A percentile compares a stretch with the other conserved stretches of the same genome.
Evolutionary conservation across 1,284 basidiomycete species (phyloP).

Genomic region (Marasmius oreades): DNA sequence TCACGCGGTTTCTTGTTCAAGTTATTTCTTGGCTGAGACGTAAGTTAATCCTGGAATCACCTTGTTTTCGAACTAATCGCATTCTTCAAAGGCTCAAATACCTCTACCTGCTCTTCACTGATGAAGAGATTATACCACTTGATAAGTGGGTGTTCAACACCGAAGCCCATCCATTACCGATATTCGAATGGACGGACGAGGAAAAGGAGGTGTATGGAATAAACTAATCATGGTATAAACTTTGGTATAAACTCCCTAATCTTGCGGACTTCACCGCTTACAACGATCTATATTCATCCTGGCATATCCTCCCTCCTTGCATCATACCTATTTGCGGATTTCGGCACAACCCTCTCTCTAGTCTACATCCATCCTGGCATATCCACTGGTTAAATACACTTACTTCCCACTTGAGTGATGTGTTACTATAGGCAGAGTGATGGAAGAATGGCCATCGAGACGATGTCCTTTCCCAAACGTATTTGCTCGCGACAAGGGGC

Average conservation of each 20-base stretch:
- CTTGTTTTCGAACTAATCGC: neutral
- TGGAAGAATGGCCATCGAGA: too few species aligned
- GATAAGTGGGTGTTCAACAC: constrained; percentile 85
- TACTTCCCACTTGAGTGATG: too few species aligned
- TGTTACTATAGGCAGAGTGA: too few species aligned
- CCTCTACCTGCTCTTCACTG: constrained; percentile 58
- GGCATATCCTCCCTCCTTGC: too few species aligned
- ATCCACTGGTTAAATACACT: too few species aligned
- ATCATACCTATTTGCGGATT: too few species aligned
- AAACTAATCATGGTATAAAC: neutral
- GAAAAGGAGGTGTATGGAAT: constrained; percentile 42
- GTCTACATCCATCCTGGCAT: too few species aligned
- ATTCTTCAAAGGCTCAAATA: constrained; percentile 53
- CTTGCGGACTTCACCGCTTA: too few species aligned
- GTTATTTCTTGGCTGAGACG: constrained; percentile 74
- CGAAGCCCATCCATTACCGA: constrained; percentile 76
- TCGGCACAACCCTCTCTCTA: too few species aligned
- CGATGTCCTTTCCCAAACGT: too few species aligned
- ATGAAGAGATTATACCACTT: constrained; percentile 58
- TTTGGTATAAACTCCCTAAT: neutral
- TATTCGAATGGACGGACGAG: constrained; percentile 60
- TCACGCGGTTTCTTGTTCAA: constrained; percentile 21
- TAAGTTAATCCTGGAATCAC: constrained; percentile 31
- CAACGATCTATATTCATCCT: too few species aligned
- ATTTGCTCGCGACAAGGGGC: too few species aligned